Evolutionary conservation across 164 flowering plant genomes (phyloP), one percentile per base, ranked within the genome.

Genomic region (Brasenia schreberi): DNA sequence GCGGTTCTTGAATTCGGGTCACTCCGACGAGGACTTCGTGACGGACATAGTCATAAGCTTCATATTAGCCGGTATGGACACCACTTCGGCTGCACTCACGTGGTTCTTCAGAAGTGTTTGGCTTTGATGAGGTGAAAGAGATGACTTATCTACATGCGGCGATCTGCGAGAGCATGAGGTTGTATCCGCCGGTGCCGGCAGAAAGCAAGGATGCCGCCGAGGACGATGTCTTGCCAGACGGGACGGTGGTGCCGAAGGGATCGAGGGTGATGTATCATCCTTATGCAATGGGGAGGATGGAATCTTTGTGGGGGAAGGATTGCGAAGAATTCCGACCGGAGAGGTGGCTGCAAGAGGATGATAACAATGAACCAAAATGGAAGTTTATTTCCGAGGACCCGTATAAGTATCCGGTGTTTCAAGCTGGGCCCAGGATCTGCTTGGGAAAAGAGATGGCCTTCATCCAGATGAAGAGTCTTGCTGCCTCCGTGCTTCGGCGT

Each of bases 371-470:
- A 44, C 7, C 5, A 44, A n/a, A n/a, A n/a, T n/a, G n/a, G n/a
- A n/a, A n/a, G n/a, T n/a, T n/a, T n/a, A n/a, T n/a, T n/a, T n/a
- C n/a, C n/a, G n/a, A n/a, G n/a, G 53, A 45, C 5, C 79, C 86
- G 11, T 89, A 78, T 56, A 74, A 74, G 73, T 89, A 66, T 59
- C 86, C 96, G 10, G 82, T 80, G 9, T 92, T 87, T 66, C 89
- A 87, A 64, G 96, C 79, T 0, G 92, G 98, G n/a, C 92, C 94
- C 6, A 83, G 97, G 70, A 75, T 83, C 44, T 91, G 97, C 43
- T 66, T 87, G 4, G 97, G 97, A 53, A 91, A 85, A 63, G 96
- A 91, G 14, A 81, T 91, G 93, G 94, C 96, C 0, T 86, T 81
- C 61, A 77, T 85, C 62, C 96, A 89, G 78, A 91, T 91, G 97